These are phyloP conservation scores for Baorangia bicolor DNA, from an alignment of 768 basidiomycete genomes.

Conservation along the genomic window DNA sequence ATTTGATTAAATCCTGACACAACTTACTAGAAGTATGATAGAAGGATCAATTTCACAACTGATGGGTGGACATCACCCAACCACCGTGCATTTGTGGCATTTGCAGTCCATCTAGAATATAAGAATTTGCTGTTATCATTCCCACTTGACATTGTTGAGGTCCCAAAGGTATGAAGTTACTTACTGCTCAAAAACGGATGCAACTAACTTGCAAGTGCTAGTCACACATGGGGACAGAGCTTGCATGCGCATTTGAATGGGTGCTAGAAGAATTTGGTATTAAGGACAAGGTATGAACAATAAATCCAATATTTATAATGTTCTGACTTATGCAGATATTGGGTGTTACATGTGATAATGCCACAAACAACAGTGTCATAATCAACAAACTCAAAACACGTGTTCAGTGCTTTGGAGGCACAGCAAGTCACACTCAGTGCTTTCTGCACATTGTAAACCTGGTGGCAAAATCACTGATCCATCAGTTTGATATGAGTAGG, in stretches of 20 bases:
- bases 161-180: too few relatives aligned
- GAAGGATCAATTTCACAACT: not conserved
- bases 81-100: not conserved
- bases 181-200: too few relatives aligned
- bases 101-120: not conserved
- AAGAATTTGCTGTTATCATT: not conserved
- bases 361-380: not conserved
- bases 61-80: not conserved
- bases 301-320: too few relatives aligned
- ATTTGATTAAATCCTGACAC: too few relatives aligned
- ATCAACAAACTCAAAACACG: not conserved
- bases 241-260: not conserved
- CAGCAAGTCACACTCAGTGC: too few relatives aligned
- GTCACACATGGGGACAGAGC: not conserved
- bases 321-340: too few relatives aligned
- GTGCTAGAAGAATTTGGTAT: not conserved
- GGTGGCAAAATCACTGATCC: too few relatives aligned
- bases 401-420: too few relatives aligned
- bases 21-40: not conserved
- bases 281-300: not conserved
- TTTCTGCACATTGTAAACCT: not conserved
- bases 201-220: too few relatives aligned
- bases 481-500: not conserved
- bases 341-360: not conserved
- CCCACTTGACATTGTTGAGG: not conserved